Percentiles rank a stretch among this genome's conserved stretches.
Evolutionary conservation across 2,329 filamentous ascomycete genomes (phyloP).

Genomic region (Colletotrichum cordylinicola): DNA sequence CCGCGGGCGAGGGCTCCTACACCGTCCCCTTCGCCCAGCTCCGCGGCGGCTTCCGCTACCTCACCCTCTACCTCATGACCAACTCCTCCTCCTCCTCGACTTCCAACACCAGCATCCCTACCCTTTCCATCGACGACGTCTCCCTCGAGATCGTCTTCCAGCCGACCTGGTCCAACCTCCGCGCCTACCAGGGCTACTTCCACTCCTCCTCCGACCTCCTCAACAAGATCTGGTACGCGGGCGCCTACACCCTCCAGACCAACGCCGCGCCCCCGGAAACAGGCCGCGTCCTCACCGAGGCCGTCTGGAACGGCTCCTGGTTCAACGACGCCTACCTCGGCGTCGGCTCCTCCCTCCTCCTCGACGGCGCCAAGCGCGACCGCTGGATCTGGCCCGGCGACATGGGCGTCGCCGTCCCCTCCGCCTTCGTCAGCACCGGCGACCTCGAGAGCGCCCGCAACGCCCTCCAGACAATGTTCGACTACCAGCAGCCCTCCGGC

Average conservation of each 20-base stretch:
- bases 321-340: slow-evolving; percentile 38
- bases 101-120: not conserved
- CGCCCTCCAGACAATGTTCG: slow-evolving; percentile 53
- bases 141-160: slow-evolving; percentile 42
- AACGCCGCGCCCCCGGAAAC: slow-evolving; percentile 29
- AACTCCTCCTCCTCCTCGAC: not conserved
- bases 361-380: slow-evolving; percentile 65
- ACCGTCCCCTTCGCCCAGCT: slow-evolving; percentile 40
- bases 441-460: slow-evolving; percentile 57
- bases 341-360: slow-evolving; percentile 33
- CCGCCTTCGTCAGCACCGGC: slow-evolving; percentile 58
- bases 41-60: slow-evolving; percentile 58
- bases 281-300: slow-evolving; percentile 23
- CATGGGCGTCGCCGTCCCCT: slow-evolving; percentile 61
- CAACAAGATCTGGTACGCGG: slow-evolving; percentile 59
- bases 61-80: slow-evolving; percentile 47
- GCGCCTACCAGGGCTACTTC: slow-evolving; percentile 61
- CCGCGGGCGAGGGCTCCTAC: slow-evolving; percentile 35
- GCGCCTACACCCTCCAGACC: slow-evolving; percentile 51
- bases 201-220: slow-evolving; percentile 53
- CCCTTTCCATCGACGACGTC: slow-evolving; percentile 36
- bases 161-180: slow-evolving; percentile 50
- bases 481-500: slow-evolving; percentile 46
- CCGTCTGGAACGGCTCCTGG: slow-evolving; percentile 27
- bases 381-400: slow-evolving; percentile 67